phyloP scores from a whole-genome alignment of 768 basidiomycete genomes.

The Boletus edulis region DNA sequence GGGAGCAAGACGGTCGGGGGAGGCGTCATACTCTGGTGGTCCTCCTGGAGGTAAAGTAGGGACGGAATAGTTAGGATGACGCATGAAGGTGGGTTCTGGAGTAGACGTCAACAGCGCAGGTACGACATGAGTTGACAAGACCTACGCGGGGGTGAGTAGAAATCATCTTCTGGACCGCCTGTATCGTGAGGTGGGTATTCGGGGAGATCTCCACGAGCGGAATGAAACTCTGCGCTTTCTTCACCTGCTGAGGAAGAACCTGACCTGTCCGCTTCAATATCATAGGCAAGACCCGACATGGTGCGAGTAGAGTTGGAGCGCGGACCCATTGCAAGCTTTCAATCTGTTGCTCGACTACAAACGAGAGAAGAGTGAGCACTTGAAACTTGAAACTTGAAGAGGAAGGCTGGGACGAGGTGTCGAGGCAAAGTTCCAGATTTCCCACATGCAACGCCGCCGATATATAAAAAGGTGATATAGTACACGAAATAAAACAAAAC shows the following conservation, averaged over 20 bases:
- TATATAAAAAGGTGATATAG: neutral
- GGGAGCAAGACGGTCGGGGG: conserved; percentile 22
- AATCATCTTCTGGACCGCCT: conserved; percentile 8
- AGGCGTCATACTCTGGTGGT: conserved; percentile 32
- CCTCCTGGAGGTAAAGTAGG: conserved; percentile 43
- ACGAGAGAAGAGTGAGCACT: neutral
- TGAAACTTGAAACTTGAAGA: neutral
- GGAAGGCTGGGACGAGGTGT: neutral
- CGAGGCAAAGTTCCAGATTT: conserved; percentile 7
- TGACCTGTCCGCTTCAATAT: conserved; percentile 9
- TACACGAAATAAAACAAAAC: conserved; percentile 1
- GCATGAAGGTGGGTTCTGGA: conserved; percentile 34
- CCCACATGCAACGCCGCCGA: conserved; percentile 9
- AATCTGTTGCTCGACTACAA: too few relatives aligned
- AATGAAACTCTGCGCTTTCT: conserved; percentile 1
- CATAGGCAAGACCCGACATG: conserved; percentile 34
- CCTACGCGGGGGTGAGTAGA: conserved; percentile 25
- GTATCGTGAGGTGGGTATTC: conserved; percentile 3
- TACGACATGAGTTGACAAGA: neutral
- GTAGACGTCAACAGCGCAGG: conserved; percentile 5
- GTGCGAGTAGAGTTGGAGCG: neutral
- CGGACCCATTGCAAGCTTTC: neutral
- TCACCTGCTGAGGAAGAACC: conserved; percentile 6
- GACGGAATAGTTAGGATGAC: conserved; percentile 47
- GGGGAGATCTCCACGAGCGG: neutral